These are phyloP conservation scores for Calonectria ilicicola DNA, from an alignment of 2,329 filamentous ascomycete species.

Conservation along the genomic window DNA sequence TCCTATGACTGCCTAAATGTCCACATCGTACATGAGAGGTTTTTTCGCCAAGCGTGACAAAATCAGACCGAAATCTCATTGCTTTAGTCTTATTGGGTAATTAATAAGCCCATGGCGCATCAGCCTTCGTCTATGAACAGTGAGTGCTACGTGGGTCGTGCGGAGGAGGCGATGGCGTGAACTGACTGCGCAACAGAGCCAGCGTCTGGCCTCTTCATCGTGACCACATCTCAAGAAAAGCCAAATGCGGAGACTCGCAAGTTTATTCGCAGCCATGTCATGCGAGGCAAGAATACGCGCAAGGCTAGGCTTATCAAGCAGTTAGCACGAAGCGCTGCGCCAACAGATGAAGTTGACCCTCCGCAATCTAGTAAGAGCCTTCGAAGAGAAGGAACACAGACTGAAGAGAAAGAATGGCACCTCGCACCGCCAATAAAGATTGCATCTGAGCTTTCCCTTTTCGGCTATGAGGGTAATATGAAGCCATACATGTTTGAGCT, in stretches of 20 bases:
- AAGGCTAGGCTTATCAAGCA: constrained; percentile 14
- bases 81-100: background rate
- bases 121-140: background rate
- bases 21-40: no score
- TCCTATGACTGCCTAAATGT: no score
- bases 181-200: constrained; percentile 9
- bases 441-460: constrained; percentile 27
- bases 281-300: constrained; percentile 43
- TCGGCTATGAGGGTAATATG: constrained; percentile 12
- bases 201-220: constrained; percentile 26
- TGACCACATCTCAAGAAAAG: constrained; percentile 36
- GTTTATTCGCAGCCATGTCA: constrained; percentile 45
- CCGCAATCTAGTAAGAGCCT: background rate
- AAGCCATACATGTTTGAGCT: constrained; percentile 28
- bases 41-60: background rate
- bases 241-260: constrained; percentile 35
- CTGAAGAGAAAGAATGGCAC: background rate
- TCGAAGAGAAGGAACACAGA: background rate
- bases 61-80: background rate
- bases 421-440: constrained; percentile 18
- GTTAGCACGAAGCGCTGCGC: background rate
- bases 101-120: background rate
- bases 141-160: background rate
- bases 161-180: background rate
- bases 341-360: background rate